These are phyloP conservation scores for Botrytis fabae DNA, from an alignment of 2,329 filamentous ascomycete genomes.

Conservation along the genomic window DNA sequence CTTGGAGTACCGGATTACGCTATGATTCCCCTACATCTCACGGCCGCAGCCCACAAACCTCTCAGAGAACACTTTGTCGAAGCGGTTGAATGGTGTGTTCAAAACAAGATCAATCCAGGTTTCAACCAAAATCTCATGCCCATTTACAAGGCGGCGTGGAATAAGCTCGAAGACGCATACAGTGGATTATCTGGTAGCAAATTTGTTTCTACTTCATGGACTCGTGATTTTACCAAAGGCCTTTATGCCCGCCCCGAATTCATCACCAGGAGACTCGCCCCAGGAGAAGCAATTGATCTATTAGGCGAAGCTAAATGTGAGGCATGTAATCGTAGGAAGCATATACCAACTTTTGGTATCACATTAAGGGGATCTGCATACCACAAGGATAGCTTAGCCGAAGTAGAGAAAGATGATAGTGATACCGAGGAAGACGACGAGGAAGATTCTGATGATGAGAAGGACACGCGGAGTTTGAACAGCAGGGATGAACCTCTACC, in stretches of 20 bases:
- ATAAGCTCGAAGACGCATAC: conserved; percentile 71
- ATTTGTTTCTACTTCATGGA: conserved; percentile 72
- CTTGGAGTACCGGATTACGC: conserved; percentile 55
- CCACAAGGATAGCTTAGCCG: conserved; percentile 62
- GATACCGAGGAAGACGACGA: conserved; percentile 42
- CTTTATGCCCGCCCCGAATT: conserved; percentile 66
- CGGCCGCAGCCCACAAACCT: conserved; percentile 63
- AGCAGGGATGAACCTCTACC: conserved; percentile 50
- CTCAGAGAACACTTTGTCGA: conserved; percentile 71
- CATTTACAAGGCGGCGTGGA: conserved; percentile 68
- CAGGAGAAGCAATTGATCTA: conserved; percentile 47
- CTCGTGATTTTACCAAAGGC: conserved; percentile 61
- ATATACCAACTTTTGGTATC: conserved; percentile 66
- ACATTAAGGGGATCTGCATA: conserved; percentile 67
- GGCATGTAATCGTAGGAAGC: conserved; percentile 65
- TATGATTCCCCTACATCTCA: conserved; percentile 68
- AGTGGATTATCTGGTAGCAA: conserved; percentile 67
- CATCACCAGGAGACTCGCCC: conserved; percentile 22
- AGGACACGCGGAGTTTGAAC: conserved; percentile 45
- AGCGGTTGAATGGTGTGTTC: conserved; percentile 78
- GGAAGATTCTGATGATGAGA: conserved; percentile 43
- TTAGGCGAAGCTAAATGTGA: conserved; percentile 44
- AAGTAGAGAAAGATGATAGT: conserved; percentile 51
- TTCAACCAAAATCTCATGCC: conserved; percentile 60
- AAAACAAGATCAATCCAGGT: conserved; percentile 72